Base-by-base conservation (phyloP, 2,329 filamentous ascomycete genomes). In the Pseudogymnoascus sp. region DNA sequence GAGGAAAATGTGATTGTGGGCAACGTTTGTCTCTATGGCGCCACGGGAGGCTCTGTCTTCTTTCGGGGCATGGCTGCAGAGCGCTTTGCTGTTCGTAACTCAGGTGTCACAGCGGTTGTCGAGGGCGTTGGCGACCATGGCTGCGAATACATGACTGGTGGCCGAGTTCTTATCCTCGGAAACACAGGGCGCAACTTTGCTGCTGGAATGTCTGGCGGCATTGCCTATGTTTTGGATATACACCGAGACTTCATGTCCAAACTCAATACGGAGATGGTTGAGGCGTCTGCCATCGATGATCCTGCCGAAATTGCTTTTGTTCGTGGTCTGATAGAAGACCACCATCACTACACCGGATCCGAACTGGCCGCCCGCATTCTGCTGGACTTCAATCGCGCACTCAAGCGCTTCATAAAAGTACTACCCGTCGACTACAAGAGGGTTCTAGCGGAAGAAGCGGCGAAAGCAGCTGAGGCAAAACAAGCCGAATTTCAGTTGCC, bases 81-180 rank as follows among this genome's bases (percentile, higher is more conserved):
- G 80, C 90, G 93, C 71, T 97, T 97, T 74, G 92, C 92, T 65
- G 93, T 97, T 67, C 89, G 93, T 69, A 97, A 97, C 80, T 97
- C 93, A 1, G 93, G 93, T 77, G 93, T 90, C 59, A 96, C 88
- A 29, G 92, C 93, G n/a, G 90, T 97, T 67, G 92, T 97, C 65
- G 93, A 97, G 77, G 93, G 93, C 77, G 85, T 96, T 67, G 93
- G 93, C 81, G 93, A 97, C 75, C 93, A 97, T 74, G 90, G 91
- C 65, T 97, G 92, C 73, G 93, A 97, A 81, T 97, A 97, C 83
- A 97, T 97, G 93, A 97, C 93, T 71, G 93, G 93, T 74, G 93
- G 93, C 73, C 90, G 92, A 72, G 82, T 97, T 59, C 79, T 97
- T 66, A 83, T 96, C 71, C 83, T 97, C 58, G 93, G 93, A 63